Base-by-base conservation (phyloP, 345 rosid species). In the Hibiscus tridactylites region DNA sequence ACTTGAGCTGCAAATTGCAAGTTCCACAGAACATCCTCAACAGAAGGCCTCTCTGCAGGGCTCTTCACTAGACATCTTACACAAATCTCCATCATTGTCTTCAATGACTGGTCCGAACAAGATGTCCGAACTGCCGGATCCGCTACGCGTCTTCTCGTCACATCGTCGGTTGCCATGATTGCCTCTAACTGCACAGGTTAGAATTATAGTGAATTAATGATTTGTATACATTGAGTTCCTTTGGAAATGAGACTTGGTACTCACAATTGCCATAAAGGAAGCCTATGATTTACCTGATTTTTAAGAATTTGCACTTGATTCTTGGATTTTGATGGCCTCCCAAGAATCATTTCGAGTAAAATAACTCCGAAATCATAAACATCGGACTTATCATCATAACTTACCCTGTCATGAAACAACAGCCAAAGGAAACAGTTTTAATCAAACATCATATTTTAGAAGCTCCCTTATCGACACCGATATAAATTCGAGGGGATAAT, bases 1-100 rank as follows among this genome's bases (percentile, higher is more conserved):
- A 94, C 96, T 83, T 94, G 98, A 76, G 97, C 86, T 29, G 93
- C 92, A 77, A 87, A 94, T 74, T 94, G 95, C 87, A 94, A 87
- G 84, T 95, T 92, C 97, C 97, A 95, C 28, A 95, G 67, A 17
- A 95, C 85, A 72, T 95, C 99, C 73, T 95, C 99, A 42, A 92
- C 75, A 3, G 99, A 88, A 35, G 97, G 97, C 50, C 94, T 79
- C 1, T 87, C 91, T 31, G 64, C 71, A 9, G 91, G 88, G 11
- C 85, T 82, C 76, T 82, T 82, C 1, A 75, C 85, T 61, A 95
- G 82, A 77, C 97, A 95, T 78, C 97, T 85, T 57, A 81, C 67
- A 39, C 94, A 87, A 28, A 95, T 85, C 79, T 89, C 97, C 84
- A 85, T 85, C 87, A 82, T 83, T 11, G 99, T 92, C 83, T 84